Evolutionary conservation across 2,329 filamentous ascomycete species (phyloP).

Genomic region (Seiridium unicorne): DNA sequence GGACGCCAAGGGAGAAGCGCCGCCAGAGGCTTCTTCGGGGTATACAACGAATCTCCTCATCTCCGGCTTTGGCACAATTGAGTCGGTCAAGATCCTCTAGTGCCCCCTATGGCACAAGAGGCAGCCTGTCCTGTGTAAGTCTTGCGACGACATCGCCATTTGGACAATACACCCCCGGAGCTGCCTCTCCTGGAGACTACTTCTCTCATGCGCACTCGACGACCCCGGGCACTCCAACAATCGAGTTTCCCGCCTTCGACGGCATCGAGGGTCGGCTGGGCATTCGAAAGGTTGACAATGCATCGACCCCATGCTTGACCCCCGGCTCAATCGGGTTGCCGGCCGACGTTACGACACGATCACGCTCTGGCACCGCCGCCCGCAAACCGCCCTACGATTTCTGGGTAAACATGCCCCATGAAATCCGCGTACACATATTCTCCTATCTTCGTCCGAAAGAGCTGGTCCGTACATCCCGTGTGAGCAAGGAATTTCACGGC

Average conservation of each 20-base stretch:
- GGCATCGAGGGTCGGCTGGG: slow-evolving; percentile 46
- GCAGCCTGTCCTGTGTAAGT: slow-evolving; percentile 54
- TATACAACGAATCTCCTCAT: slow-evolving; percentile 80
- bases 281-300: slow-evolving; percentile 54
- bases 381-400: slow-evolving; percentile 56
- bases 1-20: slow-evolving; percentile 59
- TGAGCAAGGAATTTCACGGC: slow-evolving; percentile 75
- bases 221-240: slow-evolving; percentile 35
- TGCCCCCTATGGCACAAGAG: slow-evolving; percentile 62
- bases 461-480: slow-evolving; percentile 73
- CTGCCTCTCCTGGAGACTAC: slow-evolving; percentile 24
- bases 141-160: slow-evolving; percentile 43
- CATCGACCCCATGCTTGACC: slow-evolving; percentile 35
- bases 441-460: slow-evolving; percentile 76
- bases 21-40: slow-evolving; percentile 70
- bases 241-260: slow-evolving; percentile 39
- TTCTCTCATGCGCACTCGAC: slow-evolving; percentile 33
- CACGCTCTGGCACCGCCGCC: slow-evolving; percentile 19
- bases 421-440: slow-evolving; percentile 78
- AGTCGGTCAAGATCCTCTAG: slow-evolving; percentile 65
- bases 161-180: slow-evolving; percentile 28
- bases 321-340: slow-evolving; percentile 62
- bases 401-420: slow-evolving; percentile 78
- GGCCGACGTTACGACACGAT: slow-evolving; percentile 49
- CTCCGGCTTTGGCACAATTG: slow-evolving; percentile 65